Evolutionary conservation across 2,329 filamentous ascomycete species (phyloP).

Genomic region (Biscogniauxia mediterranea): DNA sequence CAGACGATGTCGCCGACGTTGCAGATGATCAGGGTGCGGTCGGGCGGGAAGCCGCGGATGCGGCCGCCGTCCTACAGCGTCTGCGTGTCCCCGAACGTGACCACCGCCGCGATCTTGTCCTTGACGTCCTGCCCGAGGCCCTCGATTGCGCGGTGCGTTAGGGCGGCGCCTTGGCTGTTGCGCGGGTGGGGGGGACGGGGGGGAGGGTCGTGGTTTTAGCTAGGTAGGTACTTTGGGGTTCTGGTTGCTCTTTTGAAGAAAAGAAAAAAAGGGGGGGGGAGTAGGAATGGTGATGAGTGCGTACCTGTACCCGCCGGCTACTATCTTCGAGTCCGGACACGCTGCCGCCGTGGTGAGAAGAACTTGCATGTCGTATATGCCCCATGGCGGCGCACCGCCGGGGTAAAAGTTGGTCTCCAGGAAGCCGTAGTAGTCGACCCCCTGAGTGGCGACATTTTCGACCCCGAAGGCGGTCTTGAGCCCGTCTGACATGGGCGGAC

Average conservation of each 20-base stretch:
- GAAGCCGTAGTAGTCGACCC: constrained; percentile 30
- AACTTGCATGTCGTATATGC: constrained; percentile 29
- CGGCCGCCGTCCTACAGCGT: constrained; percentile 35
- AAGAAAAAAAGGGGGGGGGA: too few relatives aligned
- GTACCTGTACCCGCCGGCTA: constrained; percentile 29
- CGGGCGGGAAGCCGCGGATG: constrained; percentile 35
- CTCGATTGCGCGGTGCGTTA: constrained; percentile 39
- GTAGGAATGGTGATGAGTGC: background rate
- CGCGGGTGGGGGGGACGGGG: too few relatives aligned
- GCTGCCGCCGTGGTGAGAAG: constrained; percentile 25
- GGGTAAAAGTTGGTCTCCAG: constrained; percentile 30
- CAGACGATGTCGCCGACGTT: constrained; percentile 40
- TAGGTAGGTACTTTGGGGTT: too few relatives aligned
- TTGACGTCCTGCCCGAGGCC: constrained; percentile 24
- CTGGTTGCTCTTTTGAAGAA: too few relatives aligned
- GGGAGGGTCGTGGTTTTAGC: too few relatives aligned
- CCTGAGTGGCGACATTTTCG: constrained; percentile 28
- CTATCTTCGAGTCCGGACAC: constrained; percentile 28
- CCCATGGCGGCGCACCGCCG: constrained; percentile 30
- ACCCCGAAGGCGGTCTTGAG: constrained; percentile 28
- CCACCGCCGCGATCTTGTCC: constrained; percentile 35
- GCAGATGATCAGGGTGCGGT: constrained; percentile 41
- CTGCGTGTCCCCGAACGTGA: constrained; percentile 39
- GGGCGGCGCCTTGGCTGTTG: constrained; percentile 36
- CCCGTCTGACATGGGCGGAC: constrained; percentile 26